Conservation (phyloP, 352 stramenopile genomes). For the Pythium guiyangense region DNA sequence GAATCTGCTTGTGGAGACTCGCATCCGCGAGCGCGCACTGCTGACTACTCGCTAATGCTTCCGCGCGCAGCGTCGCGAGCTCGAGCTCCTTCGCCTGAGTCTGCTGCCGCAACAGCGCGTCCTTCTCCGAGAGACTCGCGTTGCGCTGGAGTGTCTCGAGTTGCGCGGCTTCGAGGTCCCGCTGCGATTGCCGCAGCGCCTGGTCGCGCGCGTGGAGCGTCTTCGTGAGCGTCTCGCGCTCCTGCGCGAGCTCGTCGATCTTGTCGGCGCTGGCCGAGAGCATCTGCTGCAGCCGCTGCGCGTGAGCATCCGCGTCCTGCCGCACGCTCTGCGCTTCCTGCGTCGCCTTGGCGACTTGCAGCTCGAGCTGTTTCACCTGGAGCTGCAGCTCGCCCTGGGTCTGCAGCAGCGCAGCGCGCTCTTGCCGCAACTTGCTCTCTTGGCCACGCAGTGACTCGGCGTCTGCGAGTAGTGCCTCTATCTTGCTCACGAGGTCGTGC, state of each 20-base stretch:
- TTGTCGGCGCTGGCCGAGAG: constrained; percentile 30
- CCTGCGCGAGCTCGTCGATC: constrained; percentile 37
- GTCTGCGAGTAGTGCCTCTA: constrained; percentile 53
- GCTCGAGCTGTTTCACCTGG: constrained; percentile 31
- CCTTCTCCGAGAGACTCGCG: constrained; percentile 29
- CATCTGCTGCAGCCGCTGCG: constrained; percentile 39
- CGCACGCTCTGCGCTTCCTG: constrained; percentile 48
- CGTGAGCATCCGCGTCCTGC: constrained; percentile 38
- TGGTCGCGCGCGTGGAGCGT: constrained; percentile 33
- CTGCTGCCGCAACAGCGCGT: constrained; percentile 30
- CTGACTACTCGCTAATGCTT: constrained; percentile 17
- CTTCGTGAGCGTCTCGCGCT: constrained; percentile 32
- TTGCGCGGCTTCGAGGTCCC: constrained; percentile 36
- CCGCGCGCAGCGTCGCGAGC: constrained; percentile 24
- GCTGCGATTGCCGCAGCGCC: constrained; percentile 34
- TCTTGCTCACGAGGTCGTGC: constrained; percentile 52
- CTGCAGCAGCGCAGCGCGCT: constrained; percentile 46
- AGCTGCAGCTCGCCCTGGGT: constrained; percentile 30
- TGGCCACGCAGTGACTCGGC: constrained; percentile 33
- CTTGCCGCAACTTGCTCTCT: constrained; percentile 44
- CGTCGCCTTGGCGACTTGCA: constrained; percentile 39
- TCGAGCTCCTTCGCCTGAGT: constrained; percentile 31
- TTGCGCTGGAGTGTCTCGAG: constrained; percentile 39
- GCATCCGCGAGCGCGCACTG: constrained; percentile 20
- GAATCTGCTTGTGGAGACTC: constrained; percentile 12